phyloP scores from a whole-genome alignment of 495 filamentous ascomycete species.

The Trichocladium uniseriatum region DNA sequence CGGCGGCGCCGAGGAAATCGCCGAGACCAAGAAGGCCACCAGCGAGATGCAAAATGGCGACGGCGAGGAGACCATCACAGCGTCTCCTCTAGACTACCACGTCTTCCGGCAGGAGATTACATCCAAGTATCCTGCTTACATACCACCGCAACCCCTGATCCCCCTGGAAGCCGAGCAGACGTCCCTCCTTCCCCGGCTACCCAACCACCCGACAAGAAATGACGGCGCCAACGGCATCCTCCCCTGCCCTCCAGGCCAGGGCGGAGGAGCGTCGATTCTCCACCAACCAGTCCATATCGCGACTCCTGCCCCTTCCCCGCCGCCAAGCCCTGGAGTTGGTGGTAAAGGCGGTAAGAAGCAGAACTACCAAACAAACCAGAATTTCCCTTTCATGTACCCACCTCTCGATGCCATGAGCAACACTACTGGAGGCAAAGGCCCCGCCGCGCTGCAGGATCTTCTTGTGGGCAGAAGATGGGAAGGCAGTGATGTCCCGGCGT shows the following conservation, averaged over 20 bases:
- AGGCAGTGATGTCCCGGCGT: conserved; percentile 81
- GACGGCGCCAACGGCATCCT: conserved; percentile 41
- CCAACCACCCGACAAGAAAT: conserved; percentile 54
- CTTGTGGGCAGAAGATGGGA: conserved; percentile 78
- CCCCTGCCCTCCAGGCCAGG: conserved; percentile 37
- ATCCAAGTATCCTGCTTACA: conserved; percentile 97
- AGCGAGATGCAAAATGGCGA: conserved; percentile 39
- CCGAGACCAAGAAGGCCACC: conserved; percentile 59
- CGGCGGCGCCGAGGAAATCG: conserved; percentile 63
- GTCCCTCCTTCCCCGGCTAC: conserved; percentile 78
- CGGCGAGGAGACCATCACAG: conserved; percentile 59
- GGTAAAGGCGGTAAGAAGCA: conserved; percentile 96
- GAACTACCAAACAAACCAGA: conserved; percentile 98
- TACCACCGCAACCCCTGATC: conserved; percentile 73
- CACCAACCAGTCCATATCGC: conserved; percentile 96
- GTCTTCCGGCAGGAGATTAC: conserved; percentile 93
- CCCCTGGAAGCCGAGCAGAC: conserved; percentile 84
- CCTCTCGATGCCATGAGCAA: conserved; percentile 76
- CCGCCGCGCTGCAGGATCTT: conserved; percentile 61
- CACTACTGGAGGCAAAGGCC: conserved; percentile 77
- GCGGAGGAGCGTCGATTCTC: conserved; percentile 69
- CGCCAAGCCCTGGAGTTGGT: conserved; percentile 80
- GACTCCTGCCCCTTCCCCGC: conserved; percentile 93
- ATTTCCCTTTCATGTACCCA: conserved; percentile 96
- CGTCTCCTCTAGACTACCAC: conserved; percentile 93